Evolutionary conservation across 1,139 yeast genomes (phyloP), one percentile per base, ranked within the genome.

Genomic region (Arxiozyma slooffiae): DNA sequence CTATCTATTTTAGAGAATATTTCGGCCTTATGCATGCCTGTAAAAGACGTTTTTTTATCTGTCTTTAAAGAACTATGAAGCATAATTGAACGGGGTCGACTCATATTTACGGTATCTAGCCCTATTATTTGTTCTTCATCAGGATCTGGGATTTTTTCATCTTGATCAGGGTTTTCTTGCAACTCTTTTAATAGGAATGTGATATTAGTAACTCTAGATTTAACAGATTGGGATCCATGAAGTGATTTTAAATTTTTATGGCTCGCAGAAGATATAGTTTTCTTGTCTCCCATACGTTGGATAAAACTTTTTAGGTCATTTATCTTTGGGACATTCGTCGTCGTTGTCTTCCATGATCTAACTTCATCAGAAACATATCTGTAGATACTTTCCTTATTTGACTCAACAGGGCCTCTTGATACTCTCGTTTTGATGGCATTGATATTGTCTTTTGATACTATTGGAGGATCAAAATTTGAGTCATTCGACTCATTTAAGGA

Each of bases 121-220:
- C 66, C 69, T 18, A 60, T 56, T 8, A 63, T 58, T 22, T 64
- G 65, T 48, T 64, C 69, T 48, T 66, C 69, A 52, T 65, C 67
- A 4, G 68, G 67, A 53, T 65, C 68, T 26, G 54, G 53, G 37
- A 66, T 60, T 41, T 55, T 62, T 20, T 60, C 61, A 39, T 52
- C 53, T 18, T 57, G 59, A 24, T 53, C 55, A 16, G 56, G 50
- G 38, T 50, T 50, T 41, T 56, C 60, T 44, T 58, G 61, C 18
- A 67, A 51, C 51, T 67, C 70, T 46, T 60, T 60, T 18, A 67
- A 53, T 41, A 67, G 55, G 49, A 67, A 67, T 7, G 70, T 65
- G 9, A 67, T 66, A 50, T 67, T 64, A 11, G 69, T 67, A 5
- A 67, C 62, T 47, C 60, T 61, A 1, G 70, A 67, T 49, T 61